Conservation (phyloP, 139 green algal species). For the Chlamydomonas sphaeroides region DNA sequence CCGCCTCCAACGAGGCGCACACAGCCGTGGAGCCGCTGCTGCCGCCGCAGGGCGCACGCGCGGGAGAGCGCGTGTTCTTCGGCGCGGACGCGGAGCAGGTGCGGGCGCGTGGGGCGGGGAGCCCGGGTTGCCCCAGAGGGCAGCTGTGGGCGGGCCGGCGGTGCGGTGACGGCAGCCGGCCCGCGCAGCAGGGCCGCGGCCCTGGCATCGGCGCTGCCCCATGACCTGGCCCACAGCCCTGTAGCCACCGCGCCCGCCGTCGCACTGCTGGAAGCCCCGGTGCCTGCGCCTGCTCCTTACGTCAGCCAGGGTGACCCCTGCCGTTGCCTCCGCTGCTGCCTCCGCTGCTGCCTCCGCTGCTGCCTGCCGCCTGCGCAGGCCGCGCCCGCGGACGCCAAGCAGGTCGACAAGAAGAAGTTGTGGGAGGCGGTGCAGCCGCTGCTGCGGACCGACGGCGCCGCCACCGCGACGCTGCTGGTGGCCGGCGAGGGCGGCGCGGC, state of each 20-base stretch:
- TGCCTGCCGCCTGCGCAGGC: conserved; percentile 19
- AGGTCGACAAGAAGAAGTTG: conserved; percentile 85
- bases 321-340: not conserved
- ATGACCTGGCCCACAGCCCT: not conserved
- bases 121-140: not conserved
- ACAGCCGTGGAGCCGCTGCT: conserved; percentile 63
- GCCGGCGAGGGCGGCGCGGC: too few relatives aligned
- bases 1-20: conserved; percentile 74
- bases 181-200: not conserved
- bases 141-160: not conserved
- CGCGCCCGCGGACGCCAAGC: conserved; percentile 51
- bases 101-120: not conserved
- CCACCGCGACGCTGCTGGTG: conserved; percentile 59
- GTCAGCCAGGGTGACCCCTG: not conserved
- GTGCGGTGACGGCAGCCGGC: too few relatives aligned
- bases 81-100: conserved; percentile 55
- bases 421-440: conserved; percentile 81
- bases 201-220: not conserved
- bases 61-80: conserved; percentile 78
- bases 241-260: not conserved
- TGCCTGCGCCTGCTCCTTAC: not conserved
- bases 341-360: not conserved
- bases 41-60: conserved; percentile 60
- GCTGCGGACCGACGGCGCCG: conserved; percentile 62
- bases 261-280: too few relatives aligned